Percentiles rank a stretch among this genome's conserved stretches.
Conservation (phyloP, 108 stramenopile genomes). For the Conticribra guillardii region DNA sequence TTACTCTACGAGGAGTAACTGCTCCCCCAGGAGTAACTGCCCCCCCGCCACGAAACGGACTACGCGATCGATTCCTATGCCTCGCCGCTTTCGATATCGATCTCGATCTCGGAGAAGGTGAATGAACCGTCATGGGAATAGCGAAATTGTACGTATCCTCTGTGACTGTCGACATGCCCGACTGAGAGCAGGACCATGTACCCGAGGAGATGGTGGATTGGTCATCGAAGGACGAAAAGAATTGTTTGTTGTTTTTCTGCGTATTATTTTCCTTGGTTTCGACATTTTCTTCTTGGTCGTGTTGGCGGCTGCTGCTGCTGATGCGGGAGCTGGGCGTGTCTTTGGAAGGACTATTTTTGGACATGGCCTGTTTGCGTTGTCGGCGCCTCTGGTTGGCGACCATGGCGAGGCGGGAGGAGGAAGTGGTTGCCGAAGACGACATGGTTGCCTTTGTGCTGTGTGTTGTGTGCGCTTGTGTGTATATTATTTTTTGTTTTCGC, state of each 20-base stretch:
- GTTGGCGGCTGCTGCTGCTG: not conserved
- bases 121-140: conserved; percentile 6
- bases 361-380: conserved; percentile 1
- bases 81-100: not conserved
- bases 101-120: not conserved
- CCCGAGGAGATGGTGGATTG: conserved; percentile 14
- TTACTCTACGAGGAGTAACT: too few relatives aligned
- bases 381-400: conserved; percentile 15
- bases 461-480: not conserved
- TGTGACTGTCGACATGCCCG: not conserved
- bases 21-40: too few relatives aligned
- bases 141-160: not conserved
- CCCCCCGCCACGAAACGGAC: too few relatives aligned
- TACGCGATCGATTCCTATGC: not conserved
- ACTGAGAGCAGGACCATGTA: not conserved
- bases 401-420: conserved; percentile 7
- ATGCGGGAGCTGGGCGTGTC: not conserved
- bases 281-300: conserved; percentile 4
- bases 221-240: not conserved
- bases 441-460: not conserved
- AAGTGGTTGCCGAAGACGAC: not conserved
- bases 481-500: not conserved
- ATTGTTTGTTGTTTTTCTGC: not conserved
- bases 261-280: conserved; percentile 12
- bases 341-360: not conserved